Evolutionary conservation across 768 basidiomycete genomes (phyloP), one percentile per base, ranked within the genome.

Genomic region (Tylopilus subfusipes): DNA sequence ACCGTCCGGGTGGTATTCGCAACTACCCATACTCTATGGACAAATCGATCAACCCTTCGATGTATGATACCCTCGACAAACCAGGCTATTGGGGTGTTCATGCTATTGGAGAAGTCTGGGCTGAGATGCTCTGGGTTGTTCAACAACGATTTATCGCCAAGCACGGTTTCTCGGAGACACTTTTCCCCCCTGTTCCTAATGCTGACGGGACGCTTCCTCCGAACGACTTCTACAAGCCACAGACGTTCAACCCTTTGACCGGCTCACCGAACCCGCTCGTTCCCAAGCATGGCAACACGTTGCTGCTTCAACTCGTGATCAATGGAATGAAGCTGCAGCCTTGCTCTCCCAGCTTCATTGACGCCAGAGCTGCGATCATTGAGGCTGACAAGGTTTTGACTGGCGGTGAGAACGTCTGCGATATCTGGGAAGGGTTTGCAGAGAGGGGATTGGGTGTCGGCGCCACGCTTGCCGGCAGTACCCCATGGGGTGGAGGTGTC

Each of bases 41-140:
- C 72, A 71, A 75, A 31, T 77, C 78, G 22, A 63, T 90, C 70
- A 98, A 98, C 76, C 96, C 93, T 0, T 90, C 90, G 50, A 88
- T 84, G 0, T 98, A 98, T 81, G 89, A 93, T 83, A 94, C 87
- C 2, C 86, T 99, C 21, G 92, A 98, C 76, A 88, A 88, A 72
- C 85, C 86, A 3, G 91, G 91, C 18, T 95, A 95, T 78, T 96
- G 91, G 86, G 91, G 93, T 33, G 93, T 95, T 10, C 88, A 90
- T 63, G 88, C 88, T 21, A 86, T 94, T 57, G 93, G 93, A 42
- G 93, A 96, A 72, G 95, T 98, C 50, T 98, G 95, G 94, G 95
- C 94, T 5, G 73, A 93, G 76, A 86, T 92, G 24, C 85, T 93
- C 50, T 93, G 88, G 88, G 79, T 92, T 61, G 78, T 89, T 44